Percentiles rank a stretch among this genome's conserved stretches.
Evolutionary conservation across 352 stramenopile species (phyloP).

Genomic region (Poterioochromonas sp.): DNA sequence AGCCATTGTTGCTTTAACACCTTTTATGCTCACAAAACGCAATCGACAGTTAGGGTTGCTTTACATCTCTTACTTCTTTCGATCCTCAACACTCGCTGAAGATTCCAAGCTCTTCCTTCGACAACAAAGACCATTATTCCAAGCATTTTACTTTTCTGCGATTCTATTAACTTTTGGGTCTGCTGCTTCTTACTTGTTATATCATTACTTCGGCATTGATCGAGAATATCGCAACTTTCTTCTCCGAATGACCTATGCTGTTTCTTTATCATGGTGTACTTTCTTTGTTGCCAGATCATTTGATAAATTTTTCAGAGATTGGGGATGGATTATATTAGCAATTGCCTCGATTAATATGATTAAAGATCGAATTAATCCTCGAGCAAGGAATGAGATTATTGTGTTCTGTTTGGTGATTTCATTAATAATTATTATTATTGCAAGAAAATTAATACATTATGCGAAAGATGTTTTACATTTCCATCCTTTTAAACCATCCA

Average conservation of each 20-base stretch:
- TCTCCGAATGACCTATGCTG: not conserved
- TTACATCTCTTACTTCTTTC: not conserved
- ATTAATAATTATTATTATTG: not conserved
- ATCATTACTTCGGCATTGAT: not conserved
- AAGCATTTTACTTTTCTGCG: slow-evolving; percentile 21
- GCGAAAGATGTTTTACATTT: no score
- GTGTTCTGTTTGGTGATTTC: not conserved
- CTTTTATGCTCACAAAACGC: slow-evolving; percentile 2
- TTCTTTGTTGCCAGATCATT: slow-evolving; percentile 5
- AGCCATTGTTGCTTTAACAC: not conserved
- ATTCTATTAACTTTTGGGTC: not conserved
- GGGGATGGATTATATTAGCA: not conserved
- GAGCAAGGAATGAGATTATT: not conserved
- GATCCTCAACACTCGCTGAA: not conserved
- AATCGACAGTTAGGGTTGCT: not conserved
- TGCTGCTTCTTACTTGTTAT: not conserved
- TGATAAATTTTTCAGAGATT: slow-evolving; percentile 22
- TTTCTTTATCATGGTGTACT: not conserved
- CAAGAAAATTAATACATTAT: not conserved
- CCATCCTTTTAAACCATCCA: no score
- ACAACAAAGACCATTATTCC: not conserved
- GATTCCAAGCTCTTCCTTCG: not conserved
- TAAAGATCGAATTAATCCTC: not conserved
- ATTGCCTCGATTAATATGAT: not conserved
- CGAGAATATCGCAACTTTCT: not conserved